Evolutionary conservation across 2,329 filamentous ascomycete genomes (phyloP), one percentile per base, ranked within the genome.

Genomic region (Trichoderma brevicompactum): DNA sequence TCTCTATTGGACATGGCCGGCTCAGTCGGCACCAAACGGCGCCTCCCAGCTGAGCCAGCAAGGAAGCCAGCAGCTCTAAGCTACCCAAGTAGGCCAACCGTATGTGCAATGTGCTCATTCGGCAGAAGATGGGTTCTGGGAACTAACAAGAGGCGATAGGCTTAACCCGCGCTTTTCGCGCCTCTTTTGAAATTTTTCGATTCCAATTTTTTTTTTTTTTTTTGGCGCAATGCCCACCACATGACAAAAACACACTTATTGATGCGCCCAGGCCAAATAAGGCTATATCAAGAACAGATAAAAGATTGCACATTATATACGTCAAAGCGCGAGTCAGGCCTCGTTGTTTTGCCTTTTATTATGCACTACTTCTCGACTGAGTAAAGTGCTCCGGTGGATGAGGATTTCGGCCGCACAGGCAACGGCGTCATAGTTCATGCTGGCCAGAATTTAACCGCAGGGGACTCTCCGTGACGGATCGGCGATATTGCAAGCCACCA

Each of bases 1-100:
- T 55, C 56, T 44, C 44, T 41, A 55, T 61, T 65, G 64, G 49
- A 55, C 23, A n/a, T 44, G 43, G 41, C 19, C 56, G 56, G 48
- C 43, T 62, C 56, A 49, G 41, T 52, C 56, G 56, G 56, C 50
- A 64, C 10, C 32, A 32, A 43, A 55, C 38, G 44, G 55, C 55
- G 43, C 43, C 43, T 36, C 28, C 17, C 15, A 38, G 36, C 28
- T 28, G 50, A 46, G 48, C 40, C 13, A 34, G 48, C 38, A 38
- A 38, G 38, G 46, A 52, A 43, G 10, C 28, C 3, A 36, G 8
- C 46, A 40, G 40, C 15, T 19, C 36, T 28, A 62, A 40, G 40
- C 49, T 50, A 40, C 48, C 23, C 2, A 28, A 28, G 23, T 28
- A 28, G 23, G 23, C 23, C 23, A 28, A 28, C 23, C 48, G 13